Evolutionary conservation across 495 filamentous ascomycete species (phyloP), one percentile per base, ranked within the genome.

Genomic region (Tuber brumale): DNA sequence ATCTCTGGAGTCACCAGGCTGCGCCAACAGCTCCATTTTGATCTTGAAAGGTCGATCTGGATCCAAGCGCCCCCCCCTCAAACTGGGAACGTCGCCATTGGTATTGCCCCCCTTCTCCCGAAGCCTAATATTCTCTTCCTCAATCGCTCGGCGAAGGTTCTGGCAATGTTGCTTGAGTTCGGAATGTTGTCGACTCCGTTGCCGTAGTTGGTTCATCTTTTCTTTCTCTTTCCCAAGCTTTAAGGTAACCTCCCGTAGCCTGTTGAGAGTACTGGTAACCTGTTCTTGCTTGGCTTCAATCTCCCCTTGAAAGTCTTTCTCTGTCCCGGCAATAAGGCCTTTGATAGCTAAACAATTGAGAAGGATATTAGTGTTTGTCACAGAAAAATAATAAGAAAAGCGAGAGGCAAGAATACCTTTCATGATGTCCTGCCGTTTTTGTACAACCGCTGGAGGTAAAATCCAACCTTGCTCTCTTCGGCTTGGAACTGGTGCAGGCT

Each of bases 271-370:
- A 43, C 89, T 85, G 79, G 95, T 93, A 75, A 97, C 90, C 27
- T 89, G 87, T 43, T 91, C 89, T 85, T 97, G 95, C 79, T 97
- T 97, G 66, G 89, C 87, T 48, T 89, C 90, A 44, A 96, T 86
- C 76, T 91, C 91, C n/a, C 87, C 86, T 35, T 91, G 89, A 82
- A 97, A 92, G 57, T 92, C 89, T 37, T 88, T 86, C 57, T 93
- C 89, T 39, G 93, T 91, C 71, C 91, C 89, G 14, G 88, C 88
- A 19, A 99, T 88, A 76, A 96, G 87, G 72, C 92, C 89, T 43
- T 89, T 87, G 76, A 92, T 91, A 31, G 92, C 92, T 94, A 82
- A 19, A 70, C 37, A 71, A 12, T 35, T 43, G 19, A 66, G 37
- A 57, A 31, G 39, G n/a, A 14, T 27, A 48, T 77, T 73, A 70